phyloP scores from a whole-genome alignment of 805 yeast species.

The Spathaspora arborariae region DNA sequence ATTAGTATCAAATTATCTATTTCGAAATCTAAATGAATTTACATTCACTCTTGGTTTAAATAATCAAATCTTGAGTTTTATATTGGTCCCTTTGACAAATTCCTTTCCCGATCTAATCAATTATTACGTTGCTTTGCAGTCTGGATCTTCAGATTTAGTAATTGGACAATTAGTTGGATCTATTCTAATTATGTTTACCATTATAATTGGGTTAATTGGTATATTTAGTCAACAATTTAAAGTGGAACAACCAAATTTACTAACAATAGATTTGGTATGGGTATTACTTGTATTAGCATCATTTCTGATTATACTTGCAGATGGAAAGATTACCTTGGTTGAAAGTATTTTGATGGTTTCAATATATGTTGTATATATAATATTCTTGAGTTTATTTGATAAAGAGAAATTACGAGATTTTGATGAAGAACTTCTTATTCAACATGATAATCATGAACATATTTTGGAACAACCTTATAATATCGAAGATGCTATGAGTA shows the following conservation, averaged over 20 bases:
- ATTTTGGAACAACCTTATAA: slow-evolving; percentile 13
- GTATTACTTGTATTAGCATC: slow-evolving; percentile 22
- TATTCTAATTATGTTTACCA: slow-evolving; percentile 26
- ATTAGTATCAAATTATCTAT: slow-evolving; percentile 31
- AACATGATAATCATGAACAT: slow-evolving; percentile 3
- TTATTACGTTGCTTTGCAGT: slow-evolving; percentile 26
- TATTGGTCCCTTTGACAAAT: slow-evolving; percentile 34
- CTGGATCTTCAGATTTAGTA: slow-evolving; percentile 28
- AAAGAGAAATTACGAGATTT: slow-evolving; percentile 11
- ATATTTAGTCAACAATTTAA: slow-evolving; percentile 18
- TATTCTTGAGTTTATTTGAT: slow-evolving; percentile 17
- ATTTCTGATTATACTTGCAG: slow-evolving; percentile 27
- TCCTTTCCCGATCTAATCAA: slow-evolving; percentile 36
- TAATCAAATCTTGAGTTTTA: slow-evolving; percentile 27
- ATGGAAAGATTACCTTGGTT: slow-evolving; percentile 27
- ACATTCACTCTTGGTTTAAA: slow-evolving; percentile 21
- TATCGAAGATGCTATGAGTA: slow-evolving; percentile 20
- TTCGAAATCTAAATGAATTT: slow-evolving; percentile 25
- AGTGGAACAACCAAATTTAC: slow-evolving; percentile 14
- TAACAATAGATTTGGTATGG: slow-evolving; percentile 27
- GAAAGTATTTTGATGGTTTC: slow-evolving; percentile 27
- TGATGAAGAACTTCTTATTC: slow-evolving; percentile 9
- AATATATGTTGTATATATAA: slow-evolving; percentile 21
- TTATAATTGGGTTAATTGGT: slow-evolving; percentile 33
- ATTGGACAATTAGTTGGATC: slow-evolving; percentile 39